Evolutionary conservation across 768 basidiomycete genomes (phyloP).

Genomic region (Lactarius psammicola): DNA sequence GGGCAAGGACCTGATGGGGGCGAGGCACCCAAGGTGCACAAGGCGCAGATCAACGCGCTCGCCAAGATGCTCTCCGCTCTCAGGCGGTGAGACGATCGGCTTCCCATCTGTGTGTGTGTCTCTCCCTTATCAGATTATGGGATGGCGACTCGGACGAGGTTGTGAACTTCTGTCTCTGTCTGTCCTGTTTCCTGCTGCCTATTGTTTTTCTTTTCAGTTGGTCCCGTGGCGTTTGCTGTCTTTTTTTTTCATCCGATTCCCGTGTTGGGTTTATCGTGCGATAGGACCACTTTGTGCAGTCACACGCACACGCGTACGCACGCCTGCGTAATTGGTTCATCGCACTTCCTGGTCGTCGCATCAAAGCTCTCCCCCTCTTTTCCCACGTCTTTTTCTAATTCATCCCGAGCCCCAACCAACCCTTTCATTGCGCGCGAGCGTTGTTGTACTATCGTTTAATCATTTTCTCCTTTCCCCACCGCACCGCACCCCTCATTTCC

Average conservation of each 20-base stretch:
- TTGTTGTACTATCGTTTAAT: constrained; percentile 18
- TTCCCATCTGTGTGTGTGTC: background rate
- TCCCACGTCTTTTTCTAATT: background rate
- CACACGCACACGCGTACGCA: background rate
- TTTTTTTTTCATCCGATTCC: background rate
- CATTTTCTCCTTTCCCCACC: background rate
- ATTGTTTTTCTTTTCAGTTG: background rate
- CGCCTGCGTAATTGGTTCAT: background rate
- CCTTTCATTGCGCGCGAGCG: background rate
- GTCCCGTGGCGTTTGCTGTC: too few species aligned
- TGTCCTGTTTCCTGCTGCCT: too few species aligned
- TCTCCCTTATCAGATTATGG: background rate
- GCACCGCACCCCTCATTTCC: background rate
- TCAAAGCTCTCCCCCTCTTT: background rate
- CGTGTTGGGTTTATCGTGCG: background rate
- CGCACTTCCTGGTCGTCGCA: background rate
- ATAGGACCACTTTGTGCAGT: background rate
- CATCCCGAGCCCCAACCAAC: background rate
- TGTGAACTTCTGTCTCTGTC: background rate
- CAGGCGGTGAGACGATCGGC: constrained; percentile 46
- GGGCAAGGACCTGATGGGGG: constrained; percentile 37
- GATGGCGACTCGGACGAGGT: too few species aligned
- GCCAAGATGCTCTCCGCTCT: constrained; percentile 90
- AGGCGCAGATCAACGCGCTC: constrained; percentile 84
- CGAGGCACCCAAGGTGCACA: constrained; percentile 76